A percentile compares a stretch with the other conserved stretches of the same genome.
Conservation (phyloP, 2,329 filamentous ascomycete species). For the Aspergillus spinulosporus region DNA sequence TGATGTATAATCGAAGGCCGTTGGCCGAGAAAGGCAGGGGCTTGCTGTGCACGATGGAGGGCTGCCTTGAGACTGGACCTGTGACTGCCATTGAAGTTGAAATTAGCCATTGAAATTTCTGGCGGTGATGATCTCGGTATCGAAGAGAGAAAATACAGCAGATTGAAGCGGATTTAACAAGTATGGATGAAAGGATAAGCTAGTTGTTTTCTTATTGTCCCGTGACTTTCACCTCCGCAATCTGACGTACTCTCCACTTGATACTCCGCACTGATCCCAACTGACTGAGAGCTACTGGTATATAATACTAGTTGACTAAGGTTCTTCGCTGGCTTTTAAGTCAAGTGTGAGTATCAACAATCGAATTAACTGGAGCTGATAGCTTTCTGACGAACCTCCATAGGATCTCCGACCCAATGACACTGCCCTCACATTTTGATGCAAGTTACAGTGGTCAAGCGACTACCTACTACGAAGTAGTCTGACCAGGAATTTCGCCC, state of each 20-base stretch:
- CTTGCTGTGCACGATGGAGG: slow-evolving; percentile 46
- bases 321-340: not conserved
- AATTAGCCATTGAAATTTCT: not conserved
- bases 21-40: slow-evolving; percentile 41
- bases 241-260: not conserved
- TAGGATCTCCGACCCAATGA: not conserved
- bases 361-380: not conserved
- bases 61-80: slow-evolving; percentile 49
- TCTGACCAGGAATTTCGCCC: not conserved
- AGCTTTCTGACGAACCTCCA: not conserved
- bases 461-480: not conserved
- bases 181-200: not conserved
- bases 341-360: not conserved
- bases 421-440: not conserved
- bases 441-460: not conserved
- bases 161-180: not conserved
- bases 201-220: not conserved
- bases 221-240: slow-evolving; percentile 11
- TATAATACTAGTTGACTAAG: not conserved
- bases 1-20: slow-evolving; percentile 48
- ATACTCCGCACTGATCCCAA: not conserved
- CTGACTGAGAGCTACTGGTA: not conserved
- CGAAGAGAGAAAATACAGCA: not conserved
- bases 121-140: not conserved
- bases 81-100: slow-evolving; percentile 16